Conservation (phyloP, 768 basidiomycete species). For the Leccinum truebloodii region DNA sequence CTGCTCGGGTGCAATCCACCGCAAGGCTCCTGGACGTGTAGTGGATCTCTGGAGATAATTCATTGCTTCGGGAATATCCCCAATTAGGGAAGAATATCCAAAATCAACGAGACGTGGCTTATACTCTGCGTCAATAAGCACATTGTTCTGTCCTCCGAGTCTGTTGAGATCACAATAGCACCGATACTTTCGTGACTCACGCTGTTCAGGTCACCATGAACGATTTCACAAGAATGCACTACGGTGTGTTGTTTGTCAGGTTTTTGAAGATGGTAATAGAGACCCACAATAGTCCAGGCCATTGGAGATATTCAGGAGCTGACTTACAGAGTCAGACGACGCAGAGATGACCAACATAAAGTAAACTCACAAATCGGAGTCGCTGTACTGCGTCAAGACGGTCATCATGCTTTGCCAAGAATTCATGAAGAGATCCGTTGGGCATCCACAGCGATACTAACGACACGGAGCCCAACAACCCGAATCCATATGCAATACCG, state of each 20-base stretch:
- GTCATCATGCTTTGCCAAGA: background rate
- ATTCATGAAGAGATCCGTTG: background rate
- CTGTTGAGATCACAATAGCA: background rate
- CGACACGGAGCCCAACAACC: background rate
- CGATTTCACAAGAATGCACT: background rate
- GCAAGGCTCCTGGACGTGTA: background rate
- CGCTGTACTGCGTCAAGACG: background rate
- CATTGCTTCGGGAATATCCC: background rate
- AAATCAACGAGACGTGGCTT: background rate
- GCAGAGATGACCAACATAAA: background rate
- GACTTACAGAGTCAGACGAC: background rate
- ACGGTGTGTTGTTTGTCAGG: background rate
- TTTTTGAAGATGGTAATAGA: background rate
- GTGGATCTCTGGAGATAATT: background rate
- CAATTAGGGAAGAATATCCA: background rate
- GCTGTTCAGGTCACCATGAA: constrained; percentile 3
- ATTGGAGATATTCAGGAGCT: background rate
- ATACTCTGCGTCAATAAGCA: background rate
- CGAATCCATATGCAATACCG: background rate
- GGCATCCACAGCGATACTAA: background rate
- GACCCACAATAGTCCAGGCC: background rate
- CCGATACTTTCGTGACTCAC: background rate
- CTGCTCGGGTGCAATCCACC: background rate
- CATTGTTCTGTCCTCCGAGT: background rate
- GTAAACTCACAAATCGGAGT: background rate